Evolutionary conservation across 1,284 basidiomycete genomes (phyloP).

Genomic region (Cryptococcus hybrid): DNA sequence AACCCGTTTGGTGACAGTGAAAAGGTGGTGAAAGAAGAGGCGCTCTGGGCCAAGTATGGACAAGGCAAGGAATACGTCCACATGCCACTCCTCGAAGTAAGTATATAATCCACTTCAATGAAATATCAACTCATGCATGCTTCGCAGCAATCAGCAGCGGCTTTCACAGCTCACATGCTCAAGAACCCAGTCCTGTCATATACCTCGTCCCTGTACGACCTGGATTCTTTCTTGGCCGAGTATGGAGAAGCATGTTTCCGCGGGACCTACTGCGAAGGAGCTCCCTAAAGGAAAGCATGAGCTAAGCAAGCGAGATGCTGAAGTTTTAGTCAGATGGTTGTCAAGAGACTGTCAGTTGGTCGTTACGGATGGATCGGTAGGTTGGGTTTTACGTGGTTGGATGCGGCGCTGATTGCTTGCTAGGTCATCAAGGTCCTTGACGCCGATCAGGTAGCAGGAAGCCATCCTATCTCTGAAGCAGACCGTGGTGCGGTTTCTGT

Average conservation of each 20-base stretch:
- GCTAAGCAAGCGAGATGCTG: constrained; percentile 53
- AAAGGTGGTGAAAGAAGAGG: constrained; percentile 57
- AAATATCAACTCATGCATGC: background rate
- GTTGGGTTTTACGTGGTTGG: constrained; percentile 16
- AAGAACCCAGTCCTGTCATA: constrained; percentile 56
- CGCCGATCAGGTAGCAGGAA: constrained; percentile 33
- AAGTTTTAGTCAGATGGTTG: constrained; percentile 71
- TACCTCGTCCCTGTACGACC: constrained; percentile 63
- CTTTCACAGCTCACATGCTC: constrained; percentile 57
- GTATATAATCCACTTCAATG: background rate
- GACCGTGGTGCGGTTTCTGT: constrained; percentile 45
- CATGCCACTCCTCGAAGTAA: constrained; percentile 51
- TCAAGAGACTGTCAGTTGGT: constrained; percentile 69
- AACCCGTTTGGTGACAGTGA: constrained; percentile 62
- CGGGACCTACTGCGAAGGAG: constrained; percentile 10
- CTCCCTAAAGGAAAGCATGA: constrained; percentile 9
- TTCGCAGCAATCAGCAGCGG: constrained; percentile 58
- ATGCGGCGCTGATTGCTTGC: background rate
- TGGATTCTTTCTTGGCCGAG: constrained; percentile 61
- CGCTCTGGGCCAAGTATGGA: constrained; percentile 61
- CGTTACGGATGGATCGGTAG: constrained; percentile 64
- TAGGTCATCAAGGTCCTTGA: constrained; percentile 74
- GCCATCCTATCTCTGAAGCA: constrained; percentile 47
- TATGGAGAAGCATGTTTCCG: constrained; percentile 57
- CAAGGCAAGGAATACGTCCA: constrained; percentile 72